Percentiles rank a stretch among this genome's conserved stretches.
phyloP scores from a whole-genome alignment of 495 filamentous ascomycete genomes.

The Lepidopterella palustris region DNA sequence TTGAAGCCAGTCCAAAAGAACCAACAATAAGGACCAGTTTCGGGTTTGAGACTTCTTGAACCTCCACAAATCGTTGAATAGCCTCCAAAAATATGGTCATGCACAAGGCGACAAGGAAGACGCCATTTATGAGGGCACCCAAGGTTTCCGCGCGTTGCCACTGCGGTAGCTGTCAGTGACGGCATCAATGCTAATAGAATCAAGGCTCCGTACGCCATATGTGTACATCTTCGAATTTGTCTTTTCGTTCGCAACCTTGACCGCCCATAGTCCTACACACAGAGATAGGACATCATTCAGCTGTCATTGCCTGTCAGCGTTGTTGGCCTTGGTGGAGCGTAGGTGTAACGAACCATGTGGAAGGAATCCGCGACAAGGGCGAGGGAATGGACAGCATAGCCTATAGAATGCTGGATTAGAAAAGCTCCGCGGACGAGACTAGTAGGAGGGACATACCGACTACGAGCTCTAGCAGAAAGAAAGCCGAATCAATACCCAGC shows the following conservation, averaged over 20 bases:
- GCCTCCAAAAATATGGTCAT: conserved; percentile 94
- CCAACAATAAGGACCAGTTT: conserved; percentile 83
- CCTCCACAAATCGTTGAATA: conserved; percentile 80
- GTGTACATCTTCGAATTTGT: conserved; percentile 82
- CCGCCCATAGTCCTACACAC: conserved; percentile 89
- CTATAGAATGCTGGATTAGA: conserved; percentile 32
- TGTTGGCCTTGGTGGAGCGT: neutral
- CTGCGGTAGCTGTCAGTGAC: conserved; percentile 35
- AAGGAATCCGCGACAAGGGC: conserved; percentile 95
- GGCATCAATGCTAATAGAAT: conserved; percentile 12
- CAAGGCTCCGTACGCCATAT: conserved; percentile 64
- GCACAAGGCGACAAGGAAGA: conserved; percentile 93
- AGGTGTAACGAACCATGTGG: conserved; percentile 69
- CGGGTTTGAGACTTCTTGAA: conserved; percentile 75
- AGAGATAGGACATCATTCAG: conserved; percentile 96
- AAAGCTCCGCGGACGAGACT: conserved; percentile 2
- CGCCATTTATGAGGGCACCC: conserved; percentile 90
- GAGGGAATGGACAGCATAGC: conserved; percentile 80
- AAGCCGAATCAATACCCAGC: conserved; percentile 78
- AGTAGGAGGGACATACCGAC: conserved; percentile 46
- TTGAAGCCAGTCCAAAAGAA: conserved; percentile 76
- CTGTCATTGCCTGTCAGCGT: conserved; percentile 36
- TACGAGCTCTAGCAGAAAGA: conserved; percentile 84
- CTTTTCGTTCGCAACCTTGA: conserved; percentile 72
- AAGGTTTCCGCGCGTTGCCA: conserved; percentile 98